Conservation (phyloP, 1,284 basidiomycete species). For the Singerocomus rubriflavus region DNA sequence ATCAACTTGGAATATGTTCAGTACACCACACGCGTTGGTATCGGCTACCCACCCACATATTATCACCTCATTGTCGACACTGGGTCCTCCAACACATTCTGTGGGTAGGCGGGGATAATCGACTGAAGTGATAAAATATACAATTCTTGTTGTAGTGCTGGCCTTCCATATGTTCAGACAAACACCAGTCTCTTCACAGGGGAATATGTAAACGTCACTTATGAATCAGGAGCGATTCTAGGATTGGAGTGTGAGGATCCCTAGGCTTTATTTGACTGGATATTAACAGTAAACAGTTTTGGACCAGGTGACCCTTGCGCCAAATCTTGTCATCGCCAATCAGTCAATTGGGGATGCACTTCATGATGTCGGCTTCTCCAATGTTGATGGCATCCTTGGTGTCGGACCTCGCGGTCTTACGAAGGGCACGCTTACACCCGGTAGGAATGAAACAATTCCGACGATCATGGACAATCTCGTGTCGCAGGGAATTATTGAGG, state of each 20-base stretch:
- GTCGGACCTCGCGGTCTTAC: slow-evolving; percentile 29
- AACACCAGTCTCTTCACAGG: slow-evolving; percentile 22
- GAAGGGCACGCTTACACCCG: slow-evolving; percentile 3
- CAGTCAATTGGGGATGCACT: slow-evolving; percentile 29
- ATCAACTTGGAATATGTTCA: slow-evolving; percentile 20
- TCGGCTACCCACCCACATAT: slow-evolving; percentile 25
- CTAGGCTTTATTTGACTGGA: background rate
- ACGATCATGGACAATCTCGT: slow-evolving; percentile 28
- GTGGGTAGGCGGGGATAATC: slow-evolving; percentile 22
- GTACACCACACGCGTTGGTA: slow-evolving; percentile 23
- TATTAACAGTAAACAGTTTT: slow-evolving; percentile 14
- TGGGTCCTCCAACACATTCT: slow-evolving; percentile 33
- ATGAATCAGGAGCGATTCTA: slow-evolving; percentile 18
- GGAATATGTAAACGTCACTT: slow-evolving; percentile 22
- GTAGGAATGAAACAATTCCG: slow-evolving; percentile 13
- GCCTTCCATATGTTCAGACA: slow-evolving; percentile 19
- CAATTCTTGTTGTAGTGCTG: slow-evolving; percentile 10
- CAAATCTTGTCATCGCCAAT: slow-evolving; percentile 19
- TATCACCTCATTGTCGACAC: slow-evolving; percentile 31
- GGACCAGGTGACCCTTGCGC: slow-evolving; percentile 22
- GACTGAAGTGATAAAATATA: background rate
- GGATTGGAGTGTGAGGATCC: slow-evolving; percentile 24
- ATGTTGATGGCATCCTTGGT: slow-evolving; percentile 26
- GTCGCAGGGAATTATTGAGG: slow-evolving; percentile 16
- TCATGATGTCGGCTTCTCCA: slow-evolving; percentile 5